Percentiles rank a stretch among this genome's conserved stretches.
phyloP scores from a whole-genome alignment of 2,329 filamentous ascomycete genomes.

The Cladosporium austrohemisphaericum region DNA sequence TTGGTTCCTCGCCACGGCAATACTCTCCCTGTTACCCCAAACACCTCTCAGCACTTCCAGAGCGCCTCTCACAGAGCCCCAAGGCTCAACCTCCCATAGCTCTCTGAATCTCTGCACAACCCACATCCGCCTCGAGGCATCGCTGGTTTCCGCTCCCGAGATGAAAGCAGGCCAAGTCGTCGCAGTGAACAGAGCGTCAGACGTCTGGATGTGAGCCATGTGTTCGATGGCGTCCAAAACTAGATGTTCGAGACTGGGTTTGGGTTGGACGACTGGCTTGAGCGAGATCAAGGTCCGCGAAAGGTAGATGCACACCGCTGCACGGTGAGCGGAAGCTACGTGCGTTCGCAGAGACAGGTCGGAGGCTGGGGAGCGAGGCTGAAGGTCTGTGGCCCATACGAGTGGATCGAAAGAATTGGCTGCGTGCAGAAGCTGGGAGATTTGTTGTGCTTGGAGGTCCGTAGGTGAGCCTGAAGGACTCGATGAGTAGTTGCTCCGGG shows the following conservation, averaged over 20 bases:
- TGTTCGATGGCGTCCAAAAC: slow-evolving; percentile 51
- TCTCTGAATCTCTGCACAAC: slow-evolving; percentile 45
- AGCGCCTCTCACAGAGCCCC: slow-evolving; percentile 37
- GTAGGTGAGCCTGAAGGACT: neutral
- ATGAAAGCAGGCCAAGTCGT: slow-evolving; percentile 60
- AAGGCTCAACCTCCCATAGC: slow-evolving; percentile 35
- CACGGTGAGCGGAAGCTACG: slow-evolving; percentile 37
- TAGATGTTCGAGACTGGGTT: slow-evolving; percentile 28
- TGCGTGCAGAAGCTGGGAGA: neutral
- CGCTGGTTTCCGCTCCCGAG: slow-evolving; percentile 53
- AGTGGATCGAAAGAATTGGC: slow-evolving; percentile 19
- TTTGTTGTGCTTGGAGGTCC: neutral
- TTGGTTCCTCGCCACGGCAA: neutral
- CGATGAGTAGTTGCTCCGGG: slow-evolving; percentile 17
- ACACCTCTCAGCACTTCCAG: slow-evolving; percentile 35
- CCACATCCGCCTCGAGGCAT: slow-evolving; percentile 48
- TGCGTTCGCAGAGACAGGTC: slow-evolving; percentile 34
- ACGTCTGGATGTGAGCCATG: slow-evolving; percentile 46
- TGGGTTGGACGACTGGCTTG: neutral
- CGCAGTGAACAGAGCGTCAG: slow-evolving; percentile 55
- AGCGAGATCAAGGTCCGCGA: slow-evolving; percentile 32
- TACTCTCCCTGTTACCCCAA: slow-evolving; percentile 22
- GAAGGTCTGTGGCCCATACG: slow-evolving; percentile 32
- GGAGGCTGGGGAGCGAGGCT: slow-evolving; percentile 32
- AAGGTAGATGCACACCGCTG: slow-evolving; percentile 40